Percentiles rank a stretch among this genome's conserved stretches.
Evolutionary conservation across 805 yeast species (phyloP).

Genomic region (Candida nitratophila): DNA sequence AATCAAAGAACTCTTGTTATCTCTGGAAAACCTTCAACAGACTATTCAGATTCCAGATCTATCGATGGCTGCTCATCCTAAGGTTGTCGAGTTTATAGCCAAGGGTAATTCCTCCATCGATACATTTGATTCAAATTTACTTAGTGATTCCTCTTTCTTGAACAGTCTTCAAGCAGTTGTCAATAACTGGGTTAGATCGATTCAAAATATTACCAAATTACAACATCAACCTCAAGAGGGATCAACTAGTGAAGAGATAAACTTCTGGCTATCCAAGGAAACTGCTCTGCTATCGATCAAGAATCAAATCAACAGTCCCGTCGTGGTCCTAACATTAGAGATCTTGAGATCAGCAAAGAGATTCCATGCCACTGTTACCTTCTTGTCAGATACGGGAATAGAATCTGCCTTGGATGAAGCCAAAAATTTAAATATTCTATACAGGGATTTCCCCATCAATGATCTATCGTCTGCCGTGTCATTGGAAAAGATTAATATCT

Average conservation of each 20-base stretch:
- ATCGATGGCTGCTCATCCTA: slow-evolving; percentile 41
- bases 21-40: slow-evolving; percentile 62
- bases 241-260: slow-evolving; percentile 55
- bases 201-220: slow-evolving; percentile 48
- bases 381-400: slow-evolving; percentile 65
- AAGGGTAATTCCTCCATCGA: background rate
- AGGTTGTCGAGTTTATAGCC: slow-evolving; percentile 29
- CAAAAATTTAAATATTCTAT: slow-evolving; percentile 49
- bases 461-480: slow-evolving; percentile 44
- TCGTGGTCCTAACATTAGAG: slow-evolving; percentile 50
- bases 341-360: slow-evolving; percentile 65
- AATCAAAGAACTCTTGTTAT: slow-evolving; percentile 58
- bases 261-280: slow-evolving; percentile 75
- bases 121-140: slow-evolving; percentile 11
- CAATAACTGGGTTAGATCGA: slow-evolving; percentile 65
- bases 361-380: slow-evolving; percentile 70
- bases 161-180: slow-evolving; percentile 66
- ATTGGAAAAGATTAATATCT: slow-evolving; percentile 36
- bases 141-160: slow-evolving; percentile 47
- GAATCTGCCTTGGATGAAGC: slow-evolving; percentile 45
- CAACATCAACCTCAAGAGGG: slow-evolving; percentile 50
- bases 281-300: slow-evolving; percentile 46
- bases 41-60: slow-evolving; percentile 65
- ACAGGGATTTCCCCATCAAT: slow-evolving; percentile 64
- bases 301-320: slow-evolving; percentile 48